These are phyloP conservation scores for Ophiostoma montium DNA, from an alignment of 2,329 filamentous ascomycete species.

Conservation along the genomic window DNA sequence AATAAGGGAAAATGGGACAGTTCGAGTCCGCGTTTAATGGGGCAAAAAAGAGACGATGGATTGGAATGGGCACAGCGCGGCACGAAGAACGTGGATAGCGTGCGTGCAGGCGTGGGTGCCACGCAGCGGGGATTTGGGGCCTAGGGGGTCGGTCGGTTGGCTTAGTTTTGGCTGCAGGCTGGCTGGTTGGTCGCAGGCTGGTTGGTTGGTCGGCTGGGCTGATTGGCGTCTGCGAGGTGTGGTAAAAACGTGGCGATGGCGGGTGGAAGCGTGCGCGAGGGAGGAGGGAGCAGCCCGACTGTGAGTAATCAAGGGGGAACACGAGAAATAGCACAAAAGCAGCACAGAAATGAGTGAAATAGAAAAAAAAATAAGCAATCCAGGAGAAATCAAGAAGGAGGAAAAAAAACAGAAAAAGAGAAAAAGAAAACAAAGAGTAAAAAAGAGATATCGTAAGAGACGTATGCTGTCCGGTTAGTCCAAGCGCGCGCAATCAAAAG, in stretches of 20 bases:
- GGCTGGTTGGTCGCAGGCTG: too few relatives aligned
- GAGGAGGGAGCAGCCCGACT: background rate
- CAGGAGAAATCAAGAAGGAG: background rate
- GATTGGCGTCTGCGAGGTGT: background rate
- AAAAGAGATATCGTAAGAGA: too few relatives aligned
- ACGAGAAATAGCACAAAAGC: background rate
- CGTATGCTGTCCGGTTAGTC: background rate
- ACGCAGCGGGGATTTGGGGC: background rate
- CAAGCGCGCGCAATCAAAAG: background rate
- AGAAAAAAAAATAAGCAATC: background rate
- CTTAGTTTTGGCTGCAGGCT: too few relatives aligned
- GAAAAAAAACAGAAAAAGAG: background rate
- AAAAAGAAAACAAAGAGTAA: background rate
- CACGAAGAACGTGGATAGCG: background rate
- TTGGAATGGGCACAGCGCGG: background rate
- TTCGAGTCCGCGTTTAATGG: background rate
- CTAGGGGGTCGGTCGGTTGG: background rate
- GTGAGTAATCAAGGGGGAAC: background rate
- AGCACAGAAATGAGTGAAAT: background rate
- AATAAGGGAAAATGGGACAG: background rate
- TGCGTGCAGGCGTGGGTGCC: background rate
- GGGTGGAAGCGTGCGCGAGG: background rate
- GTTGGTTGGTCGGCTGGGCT: too few relatives aligned
- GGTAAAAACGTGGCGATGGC: slow-evolving; percentile 1
- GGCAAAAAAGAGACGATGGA: background rate